Evolutionary conservation across 371 early-diverging fungal species (phyloP).

Genomic region (Dinochytrium kinnereticum): DNA sequence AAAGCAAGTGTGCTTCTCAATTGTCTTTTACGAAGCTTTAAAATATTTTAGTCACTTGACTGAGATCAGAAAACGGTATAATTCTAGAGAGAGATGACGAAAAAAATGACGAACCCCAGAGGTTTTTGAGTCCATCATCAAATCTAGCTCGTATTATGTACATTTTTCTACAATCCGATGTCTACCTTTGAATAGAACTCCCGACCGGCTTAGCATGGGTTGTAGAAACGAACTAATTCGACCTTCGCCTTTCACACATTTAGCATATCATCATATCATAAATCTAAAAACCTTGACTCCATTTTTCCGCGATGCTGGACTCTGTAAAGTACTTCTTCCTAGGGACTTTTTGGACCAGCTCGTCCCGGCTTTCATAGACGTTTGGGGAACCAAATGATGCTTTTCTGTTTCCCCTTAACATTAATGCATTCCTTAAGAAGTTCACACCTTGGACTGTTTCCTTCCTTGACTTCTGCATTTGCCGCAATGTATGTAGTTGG

Average conservation of each 20-base stretch:
- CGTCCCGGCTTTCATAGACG: too few relatives aligned
- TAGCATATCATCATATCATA: too few relatives aligned
- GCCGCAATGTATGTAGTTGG: constrained; percentile 12
- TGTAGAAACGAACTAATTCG: background rate
- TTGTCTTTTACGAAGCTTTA: constrained; percentile 30
- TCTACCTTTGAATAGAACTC: constrained; percentile 2
- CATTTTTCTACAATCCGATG: background rate
- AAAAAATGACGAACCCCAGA: too few relatives aligned
- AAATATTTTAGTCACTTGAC: too few relatives aligned
- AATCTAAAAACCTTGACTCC: background rate
- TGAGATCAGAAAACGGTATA: too few relatives aligned
- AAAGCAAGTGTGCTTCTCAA: constrained; percentile 46
- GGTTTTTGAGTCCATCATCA: background rate
- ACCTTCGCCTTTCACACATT: background rate
- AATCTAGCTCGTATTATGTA: too few relatives aligned
- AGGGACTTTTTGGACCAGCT: too few relatives aligned
- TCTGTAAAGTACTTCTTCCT: background rate
- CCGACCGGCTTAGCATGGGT: background rate
- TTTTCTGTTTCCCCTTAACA: too few relatives aligned
- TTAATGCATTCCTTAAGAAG: background rate
- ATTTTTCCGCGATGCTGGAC: background rate
- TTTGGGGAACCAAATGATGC: too few relatives aligned
- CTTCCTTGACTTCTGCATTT: constrained; percentile 28
- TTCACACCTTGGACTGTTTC: constrained; percentile 9
- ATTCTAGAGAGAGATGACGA: too few relatives aligned